A percentile compares a stretch with the other conserved stretches of the same genome.
Evolutionary conservation across 2,329 filamentous ascomycete species (phyloP).

Genomic region (Trichoderma sp.): DNA sequence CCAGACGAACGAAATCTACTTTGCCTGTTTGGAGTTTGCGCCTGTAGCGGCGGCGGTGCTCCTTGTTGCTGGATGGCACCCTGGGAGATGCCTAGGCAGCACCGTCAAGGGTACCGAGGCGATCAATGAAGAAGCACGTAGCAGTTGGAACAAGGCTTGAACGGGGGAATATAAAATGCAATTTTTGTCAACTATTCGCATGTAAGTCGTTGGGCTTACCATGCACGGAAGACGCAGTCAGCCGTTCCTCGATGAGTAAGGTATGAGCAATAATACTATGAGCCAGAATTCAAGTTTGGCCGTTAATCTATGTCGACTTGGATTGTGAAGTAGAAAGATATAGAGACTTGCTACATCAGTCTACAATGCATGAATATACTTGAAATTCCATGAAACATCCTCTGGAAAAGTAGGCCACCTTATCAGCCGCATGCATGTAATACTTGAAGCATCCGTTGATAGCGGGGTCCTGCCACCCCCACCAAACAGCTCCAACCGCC

Average conservation of each 20-base stretch:
- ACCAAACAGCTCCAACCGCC: slow-evolving; percentile 10
- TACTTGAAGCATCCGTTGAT: slow-evolving; percentile 1
- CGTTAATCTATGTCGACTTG: not conserved
- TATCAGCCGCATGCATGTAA: slow-evolving; percentile 6
- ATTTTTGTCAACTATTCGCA: not conserved
- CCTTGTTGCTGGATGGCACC: slow-evolving; percentile 44
- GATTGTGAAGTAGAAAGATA: not conserved
- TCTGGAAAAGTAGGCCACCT: not conserved
- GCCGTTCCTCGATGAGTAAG: too few species aligned
- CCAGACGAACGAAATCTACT: slow-evolving; percentile 54
- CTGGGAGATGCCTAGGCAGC: slow-evolving; percentile 37
- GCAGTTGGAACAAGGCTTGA: not conserved
- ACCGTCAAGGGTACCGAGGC: slow-evolving; percentile 29
- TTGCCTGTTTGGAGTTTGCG: slow-evolving; percentile 57
- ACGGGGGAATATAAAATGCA: not conserved
- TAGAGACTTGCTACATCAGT: not conserved
- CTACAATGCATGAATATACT: not conserved
- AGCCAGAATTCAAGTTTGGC: too few species aligned
- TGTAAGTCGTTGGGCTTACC: too few species aligned
- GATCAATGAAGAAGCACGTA: slow-evolving; percentile 8
- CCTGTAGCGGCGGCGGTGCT: slow-evolving; percentile 54
- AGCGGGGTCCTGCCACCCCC: slow-evolving; percentile 20
- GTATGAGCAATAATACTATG: too few species aligned
- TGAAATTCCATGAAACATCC: not conserved
- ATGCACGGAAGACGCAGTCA: too few species aligned